phyloP scores from a whole-genome alignment of 176 grass and related monocot species.

The Oryza officinalis region DNA sequence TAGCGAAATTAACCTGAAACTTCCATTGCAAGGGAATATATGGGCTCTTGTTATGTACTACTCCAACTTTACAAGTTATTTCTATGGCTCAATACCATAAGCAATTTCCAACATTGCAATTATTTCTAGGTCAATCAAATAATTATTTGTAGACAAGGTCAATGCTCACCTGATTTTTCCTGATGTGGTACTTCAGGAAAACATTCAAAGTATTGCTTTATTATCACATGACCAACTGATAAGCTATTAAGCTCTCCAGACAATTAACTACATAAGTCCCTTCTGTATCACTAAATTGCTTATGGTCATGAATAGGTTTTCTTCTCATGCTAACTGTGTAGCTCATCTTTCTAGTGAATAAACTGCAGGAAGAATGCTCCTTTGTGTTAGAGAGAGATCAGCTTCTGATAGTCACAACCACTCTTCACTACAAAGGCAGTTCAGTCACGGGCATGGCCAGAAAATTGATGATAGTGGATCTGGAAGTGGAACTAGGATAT shows the following conservation, averaged over 20 bases:
- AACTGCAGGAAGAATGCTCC: conserved; percentile 79
- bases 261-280: background rate
- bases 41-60: background rate
- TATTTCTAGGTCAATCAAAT: background rate
- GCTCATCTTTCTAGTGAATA: background rate
- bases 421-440: conserved; percentile 85
- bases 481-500: conserved; percentile 72
- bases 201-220: background rate
- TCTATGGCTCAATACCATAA: background rate
- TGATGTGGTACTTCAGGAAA: background rate
- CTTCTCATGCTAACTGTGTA: conserved; percentile 14
- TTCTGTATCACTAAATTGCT: background rate
- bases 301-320: background rate
- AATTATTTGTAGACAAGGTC: background rate
- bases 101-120: background rate
- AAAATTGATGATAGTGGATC: conserved; percentile 60
- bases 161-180: background rate
- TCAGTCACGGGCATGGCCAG: conserved; percentile 77
- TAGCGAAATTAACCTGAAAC: conserved; percentile 16
- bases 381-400: conserved; percentile 88
- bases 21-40: background rate
- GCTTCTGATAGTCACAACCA: conserved; percentile 66
- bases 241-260: background rate
- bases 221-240: background rate
- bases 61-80: background rate